Percentiles rank a stretch among this genome's conserved stretches.
These are phyloP conservation scores for Torulaspora globosa DNA, from an alignment of 1,139 yeast genomes.

Conservation along the genomic window DNA sequence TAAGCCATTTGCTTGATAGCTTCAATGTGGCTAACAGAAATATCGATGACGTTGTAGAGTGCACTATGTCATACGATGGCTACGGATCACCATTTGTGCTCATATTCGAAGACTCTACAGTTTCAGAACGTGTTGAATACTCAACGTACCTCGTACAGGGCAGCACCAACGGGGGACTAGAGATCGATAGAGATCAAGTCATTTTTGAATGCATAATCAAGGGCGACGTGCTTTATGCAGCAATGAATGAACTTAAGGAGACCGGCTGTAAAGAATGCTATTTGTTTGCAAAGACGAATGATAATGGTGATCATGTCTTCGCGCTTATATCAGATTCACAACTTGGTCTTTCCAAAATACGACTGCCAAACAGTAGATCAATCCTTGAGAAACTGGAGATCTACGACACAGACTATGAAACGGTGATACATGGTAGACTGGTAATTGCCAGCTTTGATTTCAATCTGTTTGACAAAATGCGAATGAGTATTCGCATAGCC, in stretches of 20 bases:
- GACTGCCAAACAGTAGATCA: constrained; percentile 60
- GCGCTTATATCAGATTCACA: constrained; percentile 58
- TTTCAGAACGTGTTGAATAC: constrained; percentile 70
- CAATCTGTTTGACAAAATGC: constrained; percentile 48
- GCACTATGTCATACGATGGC: constrained; percentile 49
- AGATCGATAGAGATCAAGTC: constrained; percentile 49
- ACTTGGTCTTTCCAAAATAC: constrained; percentile 64
- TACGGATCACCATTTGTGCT: constrained; percentile 63
- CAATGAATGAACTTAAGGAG: constrained; percentile 64
- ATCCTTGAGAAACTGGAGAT: constrained; percentile 52
- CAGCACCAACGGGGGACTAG: constrained; percentile 39
- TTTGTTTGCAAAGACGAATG: constrained; percentile 44
- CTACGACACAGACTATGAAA: constrained; percentile 25
- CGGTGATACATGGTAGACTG: constrained; percentile 34
- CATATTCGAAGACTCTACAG: constrained; percentile 65
- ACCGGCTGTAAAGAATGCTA: constrained; percentile 58
- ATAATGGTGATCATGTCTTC: constrained; percentile 30
- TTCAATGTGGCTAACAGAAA: constrained; percentile 41
- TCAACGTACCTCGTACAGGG: constrained; percentile 49
- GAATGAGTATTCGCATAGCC: constrained; percentile 53
- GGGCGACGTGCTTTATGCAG: constrained; percentile 60
- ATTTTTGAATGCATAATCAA: constrained; percentile 63
- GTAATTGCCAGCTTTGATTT: constrained; percentile 48
- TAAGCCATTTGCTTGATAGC: constrained; percentile 45
- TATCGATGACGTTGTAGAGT: constrained; percentile 40